Evolutionary conservation across 768 basidiomycete species (phyloP).

Genomic region (Calocera cornea): DNA sequence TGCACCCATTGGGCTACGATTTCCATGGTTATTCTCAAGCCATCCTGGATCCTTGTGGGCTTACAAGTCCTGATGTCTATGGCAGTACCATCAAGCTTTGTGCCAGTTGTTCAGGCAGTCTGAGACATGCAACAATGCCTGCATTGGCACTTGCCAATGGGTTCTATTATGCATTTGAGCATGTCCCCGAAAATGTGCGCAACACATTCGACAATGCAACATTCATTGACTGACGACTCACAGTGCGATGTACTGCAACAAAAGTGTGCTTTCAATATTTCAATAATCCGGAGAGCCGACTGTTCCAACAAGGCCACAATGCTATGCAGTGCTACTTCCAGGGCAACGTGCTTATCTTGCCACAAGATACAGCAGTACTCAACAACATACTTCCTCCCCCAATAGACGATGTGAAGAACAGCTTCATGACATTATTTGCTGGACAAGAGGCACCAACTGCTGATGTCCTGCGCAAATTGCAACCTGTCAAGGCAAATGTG

Average conservation of each 20-base stretch:
- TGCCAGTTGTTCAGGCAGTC: not conserved
- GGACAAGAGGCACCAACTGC: not conserved
- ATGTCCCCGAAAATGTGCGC: not conserved
- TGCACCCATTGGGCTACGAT: too few species aligned
- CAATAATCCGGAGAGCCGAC: not conserved
- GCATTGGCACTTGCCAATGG: not conserved
- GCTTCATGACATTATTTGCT: not conserved
- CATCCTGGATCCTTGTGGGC: too few species aligned
- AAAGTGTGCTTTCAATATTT: not conserved
- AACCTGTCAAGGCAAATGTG: not conserved
- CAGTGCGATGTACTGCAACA: not conserved
- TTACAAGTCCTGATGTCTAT: too few species aligned
- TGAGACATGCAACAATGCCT: not conserved
- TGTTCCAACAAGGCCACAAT: not conserved
- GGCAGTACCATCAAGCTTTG: too few species aligned
- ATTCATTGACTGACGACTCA: not conserved
- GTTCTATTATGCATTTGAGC: not conserved
- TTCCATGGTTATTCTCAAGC: too few species aligned
- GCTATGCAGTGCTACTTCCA: not conserved
- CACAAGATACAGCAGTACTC: not conserved
- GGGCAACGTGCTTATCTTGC: not conserved
- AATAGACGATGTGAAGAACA: not conserved
- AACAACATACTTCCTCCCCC: not conserved
- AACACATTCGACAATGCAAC: not conserved
- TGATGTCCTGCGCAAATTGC: not conserved